These are phyloP conservation scores for Collybia nuda DNA, from an alignment of 768 basidiomycete genomes.

Conservation along the genomic window DNA sequence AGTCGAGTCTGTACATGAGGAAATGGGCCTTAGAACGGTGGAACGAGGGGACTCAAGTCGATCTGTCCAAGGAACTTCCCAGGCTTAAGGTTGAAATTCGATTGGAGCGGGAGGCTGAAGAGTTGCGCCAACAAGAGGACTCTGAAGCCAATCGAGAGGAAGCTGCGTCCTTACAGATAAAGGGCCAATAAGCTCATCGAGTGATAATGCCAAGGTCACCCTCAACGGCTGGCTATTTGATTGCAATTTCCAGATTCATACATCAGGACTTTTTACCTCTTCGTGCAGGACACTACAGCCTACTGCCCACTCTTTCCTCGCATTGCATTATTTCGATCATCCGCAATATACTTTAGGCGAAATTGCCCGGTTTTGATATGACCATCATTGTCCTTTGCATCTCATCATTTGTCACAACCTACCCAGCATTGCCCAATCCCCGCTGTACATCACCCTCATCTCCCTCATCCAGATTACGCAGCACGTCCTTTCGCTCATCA, in stretches of 20 bases:
- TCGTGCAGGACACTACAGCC: background rate
- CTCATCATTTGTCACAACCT: slow-evolving; percentile 1
- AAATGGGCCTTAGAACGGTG: slow-evolving; percentile 79
- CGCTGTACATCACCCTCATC: slow-evolving; percentile 3
- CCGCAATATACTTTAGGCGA: background rate
- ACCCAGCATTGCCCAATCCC: slow-evolving; percentile 2
- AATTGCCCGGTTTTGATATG: background rate
- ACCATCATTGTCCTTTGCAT: background rate
- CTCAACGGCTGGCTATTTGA: slow-evolving; percentile 2
- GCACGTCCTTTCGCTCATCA: no score
- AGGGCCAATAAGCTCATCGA: background rate
- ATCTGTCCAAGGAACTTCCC: slow-evolving; percentile 53
- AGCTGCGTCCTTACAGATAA: slow-evolving; percentile 3
- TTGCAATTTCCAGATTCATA: no score
- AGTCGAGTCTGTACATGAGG: slow-evolving; percentile 78
- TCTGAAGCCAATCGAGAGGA: slow-evolving; percentile 11
- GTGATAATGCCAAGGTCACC: background rate
- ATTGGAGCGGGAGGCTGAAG: slow-evolving; percentile 21
- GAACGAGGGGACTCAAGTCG: slow-evolving; percentile 57
- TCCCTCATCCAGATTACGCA: background rate
- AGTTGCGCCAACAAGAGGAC: slow-evolving; percentile 6
- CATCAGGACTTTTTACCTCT: no score
- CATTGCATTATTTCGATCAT: slow-evolving; percentile 3
- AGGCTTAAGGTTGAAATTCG: slow-evolving; percentile 51
- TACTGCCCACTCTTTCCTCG: slow-evolving; percentile 1